Evolutionary conservation across 2,329 filamentous ascomycete species (phyloP), one percentile per base, ranked within the genome.

Genomic region (Ophiostoma sp.): DNA sequence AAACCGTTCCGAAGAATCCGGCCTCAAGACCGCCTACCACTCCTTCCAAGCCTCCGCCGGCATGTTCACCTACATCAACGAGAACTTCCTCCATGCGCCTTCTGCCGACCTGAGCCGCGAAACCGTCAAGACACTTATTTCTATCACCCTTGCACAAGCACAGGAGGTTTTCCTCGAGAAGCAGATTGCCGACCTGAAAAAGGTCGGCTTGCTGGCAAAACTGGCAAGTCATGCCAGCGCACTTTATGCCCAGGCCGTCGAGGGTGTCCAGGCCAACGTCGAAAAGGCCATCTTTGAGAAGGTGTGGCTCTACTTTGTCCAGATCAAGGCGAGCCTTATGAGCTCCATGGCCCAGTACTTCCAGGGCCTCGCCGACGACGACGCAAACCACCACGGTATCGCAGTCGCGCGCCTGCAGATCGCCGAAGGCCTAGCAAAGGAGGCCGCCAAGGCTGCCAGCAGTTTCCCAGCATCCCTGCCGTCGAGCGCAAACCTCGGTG

Each of bases 11-110:
- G 93, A 98, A 76, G 95, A 99, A 76, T 85, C 90, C 5, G 94
- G 94, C 45, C 85, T 98, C 76, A 99, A 99, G 81, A 94, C 93
- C 14, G 92, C 95, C 18, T 99, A 98, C 77, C 94, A 99, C 78
- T 97, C 93, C 27, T 98, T 98, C 81, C 95, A 99, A 78, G 95
- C 95, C 55, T 93, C 94, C 7, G 95, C 95, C 9, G 95, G 95
- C 81, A 99, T 99, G 95, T 99, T 98, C 78, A 98, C 94, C 67
- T 99, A 99, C 76, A 99, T 99, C 81, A 99, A 99, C 79, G 95
- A 99, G 80, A 99, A 99, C 80, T 99, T 99, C 77, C 82, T 99
- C 47, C 95, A 99, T 75, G 95, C 95, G 1, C 95, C 96, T 0
- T 97, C 93, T 8, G 93, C 92, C n/a, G 95, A 99, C 76, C 80